Percentiles rank a stretch among this genome's conserved stretches.
Conservation (phyloP, 148 eudicot species). For the Diospyros lotus region DNA sequence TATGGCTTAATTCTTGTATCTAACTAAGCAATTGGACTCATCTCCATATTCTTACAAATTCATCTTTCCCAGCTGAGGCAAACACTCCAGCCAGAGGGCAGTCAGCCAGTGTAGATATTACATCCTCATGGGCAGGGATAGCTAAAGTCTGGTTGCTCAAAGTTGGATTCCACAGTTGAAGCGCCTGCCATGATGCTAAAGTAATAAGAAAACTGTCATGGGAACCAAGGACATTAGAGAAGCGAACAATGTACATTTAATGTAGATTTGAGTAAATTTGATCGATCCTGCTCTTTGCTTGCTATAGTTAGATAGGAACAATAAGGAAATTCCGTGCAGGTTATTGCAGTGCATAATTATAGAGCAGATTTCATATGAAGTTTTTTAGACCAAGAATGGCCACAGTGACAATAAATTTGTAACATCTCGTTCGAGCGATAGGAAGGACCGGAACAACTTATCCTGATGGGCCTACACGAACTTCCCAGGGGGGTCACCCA, state of each 20-base stretch:
- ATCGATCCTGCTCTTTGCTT: not conserved
- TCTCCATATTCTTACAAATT: conserved; percentile 38
- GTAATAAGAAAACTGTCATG: not conserved
- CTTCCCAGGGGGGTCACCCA: too few relatives aligned
- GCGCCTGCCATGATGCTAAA: conserved; percentile 26
- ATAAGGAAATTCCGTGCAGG: not conserved
- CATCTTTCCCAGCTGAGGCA: conserved; percentile 51
- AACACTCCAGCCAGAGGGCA: conserved; percentile 28
- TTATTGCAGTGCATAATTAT: too few relatives aligned
- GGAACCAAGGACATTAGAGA: not conserved
- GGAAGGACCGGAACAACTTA: too few relatives aligned
- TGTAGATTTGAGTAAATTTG: not conserved
- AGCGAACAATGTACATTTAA: not conserved
- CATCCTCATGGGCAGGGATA: conserved; percentile 25
- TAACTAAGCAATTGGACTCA: not conserved
- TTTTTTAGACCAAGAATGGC: not conserved
- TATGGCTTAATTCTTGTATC: too few relatives aligned
- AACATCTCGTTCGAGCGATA: too few relatives aligned
- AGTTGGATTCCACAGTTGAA: conserved; percentile 40
- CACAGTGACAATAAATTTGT: not conserved
- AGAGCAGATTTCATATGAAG: not conserved
- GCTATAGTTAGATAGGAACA: not conserved
- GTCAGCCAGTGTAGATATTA: conserved; percentile 31
- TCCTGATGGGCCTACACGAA: too few relatives aligned
- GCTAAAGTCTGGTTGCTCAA: conserved; percentile 18